Conservation (phyloP, 768 basidiomycete genomes). For the Auriscalpium vulgare region DNA sequence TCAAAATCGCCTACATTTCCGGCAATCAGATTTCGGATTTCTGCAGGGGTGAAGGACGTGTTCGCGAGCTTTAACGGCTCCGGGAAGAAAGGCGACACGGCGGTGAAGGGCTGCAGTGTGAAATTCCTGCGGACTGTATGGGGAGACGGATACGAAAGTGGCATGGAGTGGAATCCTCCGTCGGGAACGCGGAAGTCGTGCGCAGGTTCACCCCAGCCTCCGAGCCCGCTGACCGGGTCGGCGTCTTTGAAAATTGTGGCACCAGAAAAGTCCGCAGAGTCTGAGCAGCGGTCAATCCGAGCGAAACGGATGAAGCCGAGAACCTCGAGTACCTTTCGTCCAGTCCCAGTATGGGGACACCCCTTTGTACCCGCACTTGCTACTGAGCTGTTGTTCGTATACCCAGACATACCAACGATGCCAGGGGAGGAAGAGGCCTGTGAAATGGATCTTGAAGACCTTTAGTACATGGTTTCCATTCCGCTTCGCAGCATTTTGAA, state of each 20-base stretch:
- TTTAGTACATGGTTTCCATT: no score
- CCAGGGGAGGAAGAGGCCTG: slow-evolving; percentile 21
- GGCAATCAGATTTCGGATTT: slow-evolving; percentile 19
- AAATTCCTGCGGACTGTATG: slow-evolving; percentile 27
- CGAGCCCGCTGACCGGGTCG: slow-evolving; percentile 18
- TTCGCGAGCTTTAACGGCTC: slow-evolving; percentile 20
- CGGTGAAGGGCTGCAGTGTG: slow-evolving; percentile 24
- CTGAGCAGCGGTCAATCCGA: neutral
- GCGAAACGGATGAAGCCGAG: neutral
- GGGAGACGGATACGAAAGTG: slow-evolving; percentile 24
- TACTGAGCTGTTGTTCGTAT: slow-evolving; percentile 16
- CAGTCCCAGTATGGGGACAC: slow-evolving; percentile 24
- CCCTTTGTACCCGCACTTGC: slow-evolving; percentile 18
- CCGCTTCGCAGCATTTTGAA: no score
- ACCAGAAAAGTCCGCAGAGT: slow-evolving; percentile 16
- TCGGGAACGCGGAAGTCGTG: slow-evolving; percentile 17
- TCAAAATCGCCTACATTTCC: slow-evolving; percentile 24
- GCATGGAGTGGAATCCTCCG: slow-evolving; percentile 22
- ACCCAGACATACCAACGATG: slow-evolving; percentile 20
- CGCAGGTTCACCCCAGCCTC: slow-evolving; percentile 21
- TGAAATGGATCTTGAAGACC: slow-evolving; percentile 15
- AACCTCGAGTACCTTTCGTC: slow-evolving; percentile 16
- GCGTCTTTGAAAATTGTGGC: slow-evolving; percentile 17
- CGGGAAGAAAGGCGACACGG: slow-evolving; percentile 8
- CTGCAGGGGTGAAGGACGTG: slow-evolving; percentile 18